Conservation (phyloP, 257 asterid genomes). For the Rauvolfia tetraphylla region DNA sequence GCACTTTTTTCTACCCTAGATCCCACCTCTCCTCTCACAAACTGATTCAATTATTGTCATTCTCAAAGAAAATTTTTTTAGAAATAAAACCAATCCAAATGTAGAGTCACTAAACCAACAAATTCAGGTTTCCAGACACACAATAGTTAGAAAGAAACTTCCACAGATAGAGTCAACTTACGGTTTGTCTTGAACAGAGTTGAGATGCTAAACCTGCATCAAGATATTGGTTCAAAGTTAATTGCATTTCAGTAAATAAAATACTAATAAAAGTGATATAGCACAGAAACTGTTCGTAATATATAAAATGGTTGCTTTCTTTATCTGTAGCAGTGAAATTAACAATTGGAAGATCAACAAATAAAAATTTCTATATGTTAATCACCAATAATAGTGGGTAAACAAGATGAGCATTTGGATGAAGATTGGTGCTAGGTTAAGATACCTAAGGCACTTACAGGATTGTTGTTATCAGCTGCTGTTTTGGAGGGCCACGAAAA, state of each 20-base stretch:
- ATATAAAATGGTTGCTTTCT: no score
- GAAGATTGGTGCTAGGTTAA: conserved; percentile 22
- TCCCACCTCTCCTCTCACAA: no score
- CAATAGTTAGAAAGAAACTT: background rate
- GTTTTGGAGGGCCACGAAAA: conserved; percentile 66
- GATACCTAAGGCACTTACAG: conserved; percentile 12
- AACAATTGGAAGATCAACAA: background rate
- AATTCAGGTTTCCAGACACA: background rate
- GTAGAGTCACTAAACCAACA: background rate
- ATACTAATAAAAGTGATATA: background rate
- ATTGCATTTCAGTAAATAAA: background rate
- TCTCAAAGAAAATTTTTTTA: no score
- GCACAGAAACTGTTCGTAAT: background rate
- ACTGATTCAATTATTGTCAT: no score
- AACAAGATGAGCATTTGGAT: background rate
- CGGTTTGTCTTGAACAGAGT: conserved; percentile 55
- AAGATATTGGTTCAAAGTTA: conserved; percentile 2
- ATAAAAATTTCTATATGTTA: background rate
- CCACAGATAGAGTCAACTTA: conserved; percentile 21
- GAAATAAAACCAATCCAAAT: no score
- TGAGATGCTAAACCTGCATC: conserved; percentile 62
- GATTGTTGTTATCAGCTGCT: conserved; percentile 54
- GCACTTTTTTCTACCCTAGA: no score
- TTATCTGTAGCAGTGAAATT: background rate
- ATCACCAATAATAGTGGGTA: background rate